Percentiles rank a stretch among this genome's conserved stretches.
Evolutionary conservation across 352 stramenopile genomes (phyloP).

Genomic region (Globisporangium spiculum): DNA sequence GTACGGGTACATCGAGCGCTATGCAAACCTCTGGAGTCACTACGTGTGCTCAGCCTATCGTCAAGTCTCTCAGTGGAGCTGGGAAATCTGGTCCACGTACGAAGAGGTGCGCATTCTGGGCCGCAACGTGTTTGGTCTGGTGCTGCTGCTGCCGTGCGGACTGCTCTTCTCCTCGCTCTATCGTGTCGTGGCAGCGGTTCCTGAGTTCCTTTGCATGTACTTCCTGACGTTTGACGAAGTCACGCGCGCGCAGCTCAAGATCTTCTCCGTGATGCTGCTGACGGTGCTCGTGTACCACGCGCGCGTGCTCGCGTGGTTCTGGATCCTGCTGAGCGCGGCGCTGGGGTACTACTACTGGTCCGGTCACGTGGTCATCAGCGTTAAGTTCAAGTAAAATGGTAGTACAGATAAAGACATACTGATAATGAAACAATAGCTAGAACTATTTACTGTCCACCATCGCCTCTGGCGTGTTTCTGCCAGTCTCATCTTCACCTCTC

Average conservation of each 20-base stretch:
- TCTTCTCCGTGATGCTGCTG: constrained; percentile 23
- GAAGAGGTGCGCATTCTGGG: constrained; percentile 34
- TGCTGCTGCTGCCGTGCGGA: constrained; percentile 21
- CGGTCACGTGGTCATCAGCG: constrained; percentile 31
- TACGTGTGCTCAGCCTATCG: not conserved
- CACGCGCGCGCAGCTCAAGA: constrained; percentile 42
- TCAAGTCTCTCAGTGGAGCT: constrained; percentile 8
- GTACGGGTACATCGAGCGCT: not conserved
- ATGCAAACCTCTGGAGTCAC: not conserved
- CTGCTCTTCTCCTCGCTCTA: constrained; percentile 35
- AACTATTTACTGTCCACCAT: constrained; percentile 7
- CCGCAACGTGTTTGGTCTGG: constrained; percentile 23
- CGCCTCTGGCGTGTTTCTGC: not conserved
- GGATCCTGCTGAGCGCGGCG: constrained; percentile 23
- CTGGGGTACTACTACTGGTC: constrained; percentile 52
- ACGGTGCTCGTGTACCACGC: constrained; percentile 29
- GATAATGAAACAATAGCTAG: not conserved
- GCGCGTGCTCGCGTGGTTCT: constrained; percentile 38
- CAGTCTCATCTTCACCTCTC: too few relatives aligned
- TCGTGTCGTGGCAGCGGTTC: constrained; percentile 21
- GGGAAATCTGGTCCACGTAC: constrained; percentile 26
- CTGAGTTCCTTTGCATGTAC: constrained; percentile 24
- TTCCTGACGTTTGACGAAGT: constrained; percentile 37
- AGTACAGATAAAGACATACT: not conserved
- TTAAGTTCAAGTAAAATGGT: constrained; percentile 20